These are phyloP conservation scores for Cryptococcus floricola DNA, from an alignment of 1,284 basidiomycete species.

Conservation along the genomic window DNA sequence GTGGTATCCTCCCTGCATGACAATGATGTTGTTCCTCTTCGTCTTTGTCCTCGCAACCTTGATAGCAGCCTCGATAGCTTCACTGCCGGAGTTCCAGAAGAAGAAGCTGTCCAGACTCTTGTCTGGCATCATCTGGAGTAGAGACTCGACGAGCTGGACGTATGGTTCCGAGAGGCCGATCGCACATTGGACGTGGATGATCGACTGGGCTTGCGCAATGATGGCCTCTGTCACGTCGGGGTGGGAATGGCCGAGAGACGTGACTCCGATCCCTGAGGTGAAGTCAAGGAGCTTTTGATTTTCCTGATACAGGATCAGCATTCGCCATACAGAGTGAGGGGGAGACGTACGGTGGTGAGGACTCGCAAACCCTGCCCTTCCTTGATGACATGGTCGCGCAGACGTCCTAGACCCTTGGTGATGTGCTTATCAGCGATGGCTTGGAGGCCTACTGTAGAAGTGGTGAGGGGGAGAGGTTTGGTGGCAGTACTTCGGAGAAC, in stretches of 20 bases:
- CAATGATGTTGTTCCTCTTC: slow-evolving; percentile 78
- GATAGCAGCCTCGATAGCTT: slow-evolving; percentile 44
- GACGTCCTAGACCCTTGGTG: slow-evolving; percentile 38
- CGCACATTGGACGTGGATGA: slow-evolving; percentile 67
- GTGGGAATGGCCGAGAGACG: slow-evolving; percentile 62
- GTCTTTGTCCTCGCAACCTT: slow-evolving; percentile 66
- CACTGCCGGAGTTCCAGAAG: slow-evolving; percentile 74
- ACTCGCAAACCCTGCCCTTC: slow-evolving; percentile 76
- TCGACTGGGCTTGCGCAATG: slow-evolving; percentile 73
- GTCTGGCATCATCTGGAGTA: slow-evolving; percentile 39
- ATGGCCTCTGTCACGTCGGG: slow-evolving; percentile 80
- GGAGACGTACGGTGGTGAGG: slow-evolving; percentile 33
- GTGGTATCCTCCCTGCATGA: slow-evolving; percentile 84
- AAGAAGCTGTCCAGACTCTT: slow-evolving; percentile 64
- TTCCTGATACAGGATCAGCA: slow-evolving; percentile 48
- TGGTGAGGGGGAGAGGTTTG: slow-evolving; percentile 20
- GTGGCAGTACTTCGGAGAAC: slow-evolving; percentile 8
- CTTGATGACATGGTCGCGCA: slow-evolving; percentile 62
- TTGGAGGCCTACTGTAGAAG: slow-evolving; percentile 22
- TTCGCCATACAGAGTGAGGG: background rate
- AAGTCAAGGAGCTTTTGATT: slow-evolving; percentile 73
- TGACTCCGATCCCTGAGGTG: slow-evolving; percentile 67
- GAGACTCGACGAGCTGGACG: slow-evolving; percentile 60
- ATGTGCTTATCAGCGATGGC: slow-evolving; percentile 36
- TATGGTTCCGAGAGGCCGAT: slow-evolving; percentile 63